These are phyloP conservation scores for Fusarium xylarioides DNA, from an alignment of 2,329 filamentous ascomycete species.

Conservation along the genomic window DNA sequence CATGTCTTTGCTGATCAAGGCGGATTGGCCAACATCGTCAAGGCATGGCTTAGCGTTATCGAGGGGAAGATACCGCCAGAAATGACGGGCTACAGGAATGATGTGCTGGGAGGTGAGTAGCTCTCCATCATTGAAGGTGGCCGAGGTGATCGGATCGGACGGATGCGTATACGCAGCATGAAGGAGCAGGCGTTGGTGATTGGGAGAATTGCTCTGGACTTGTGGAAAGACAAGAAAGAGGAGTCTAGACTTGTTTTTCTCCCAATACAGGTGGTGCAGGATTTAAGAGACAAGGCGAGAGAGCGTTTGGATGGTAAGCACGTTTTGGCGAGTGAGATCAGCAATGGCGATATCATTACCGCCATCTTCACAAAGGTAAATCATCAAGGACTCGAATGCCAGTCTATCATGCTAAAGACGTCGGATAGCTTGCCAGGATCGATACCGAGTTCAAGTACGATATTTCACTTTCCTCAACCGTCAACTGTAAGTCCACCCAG, in stretches of 20 bases:
- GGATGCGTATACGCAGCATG: not conserved
- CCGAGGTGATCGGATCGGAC: not conserved
- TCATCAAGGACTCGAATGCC: rapidly evolving
- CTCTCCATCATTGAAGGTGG: not conserved
- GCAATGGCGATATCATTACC: constrained; percentile 2
- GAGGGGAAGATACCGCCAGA: not conserved
- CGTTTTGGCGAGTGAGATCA: not conserved
- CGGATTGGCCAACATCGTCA: constrained; percentile 3
- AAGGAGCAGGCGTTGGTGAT: not conserved
- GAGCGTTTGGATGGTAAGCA: not conserved
- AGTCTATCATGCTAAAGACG: rapidly evolving
- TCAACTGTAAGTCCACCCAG: not conserved
- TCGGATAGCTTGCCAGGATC: not conserved
- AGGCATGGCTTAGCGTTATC: not conserved
- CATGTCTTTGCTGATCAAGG: constrained; percentile 12
- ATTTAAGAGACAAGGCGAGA: not conserved
- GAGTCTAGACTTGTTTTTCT: not conserved
- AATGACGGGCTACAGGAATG: not conserved
- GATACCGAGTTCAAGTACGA: not conserved
- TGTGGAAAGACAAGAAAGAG: not conserved
- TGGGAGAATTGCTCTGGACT: not conserved
- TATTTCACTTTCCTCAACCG: not conserved
- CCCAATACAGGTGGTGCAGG: not conserved
- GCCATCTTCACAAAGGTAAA: constrained; percentile 1
- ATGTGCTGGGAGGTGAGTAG: not conserved